Percentiles rank a stretch among this genome's conserved stretches.
Evolutionary conservation across 371 early-diverging fungal genomes (phyloP).

Genomic region (Funneliformis caledonium): DNA sequence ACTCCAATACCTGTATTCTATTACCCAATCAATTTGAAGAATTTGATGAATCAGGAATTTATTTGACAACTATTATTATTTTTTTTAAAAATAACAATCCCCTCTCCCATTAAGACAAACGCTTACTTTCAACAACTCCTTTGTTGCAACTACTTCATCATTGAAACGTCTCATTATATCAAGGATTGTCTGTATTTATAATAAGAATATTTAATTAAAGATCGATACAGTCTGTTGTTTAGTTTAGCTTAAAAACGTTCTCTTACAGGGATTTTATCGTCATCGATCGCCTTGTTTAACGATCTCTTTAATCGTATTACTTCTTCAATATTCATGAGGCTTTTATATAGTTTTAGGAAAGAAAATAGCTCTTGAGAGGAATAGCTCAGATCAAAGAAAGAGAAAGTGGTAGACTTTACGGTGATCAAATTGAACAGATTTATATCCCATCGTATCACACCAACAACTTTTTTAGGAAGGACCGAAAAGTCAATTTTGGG

Average conservation of each 20-base stretch:
- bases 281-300: constrained; percentile 9
- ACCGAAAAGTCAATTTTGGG: too few relatives aligned
- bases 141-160: constrained; percentile 1
- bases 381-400: background rate
- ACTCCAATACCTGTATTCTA: constrained; percentile 81
- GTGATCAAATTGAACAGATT: background rate
- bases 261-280: constrained; percentile 4
- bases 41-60: background rate
- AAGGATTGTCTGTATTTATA: background rate
- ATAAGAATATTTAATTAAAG: background rate
- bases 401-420: background rate
- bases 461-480: too few relatives aligned
- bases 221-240: background rate
- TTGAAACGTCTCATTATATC: constrained; percentile 16
- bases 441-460: too few relatives aligned
- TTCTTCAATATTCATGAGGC: constrained; percentile 23
- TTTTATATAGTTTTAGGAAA: background rate
- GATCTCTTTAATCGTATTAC: constrained; percentile 16
- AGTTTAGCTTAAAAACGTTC: background rate
- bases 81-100: background rate
- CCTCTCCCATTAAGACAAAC: background rate
- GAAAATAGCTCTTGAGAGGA: background rate
- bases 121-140: constrained; percentile 24
- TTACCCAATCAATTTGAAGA: background rate
- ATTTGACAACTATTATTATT: background rate